phyloP scores from a whole-genome alignment of 2,329 filamentous ascomycete genomes.

The Chaetomiaceae sp. region DNA sequence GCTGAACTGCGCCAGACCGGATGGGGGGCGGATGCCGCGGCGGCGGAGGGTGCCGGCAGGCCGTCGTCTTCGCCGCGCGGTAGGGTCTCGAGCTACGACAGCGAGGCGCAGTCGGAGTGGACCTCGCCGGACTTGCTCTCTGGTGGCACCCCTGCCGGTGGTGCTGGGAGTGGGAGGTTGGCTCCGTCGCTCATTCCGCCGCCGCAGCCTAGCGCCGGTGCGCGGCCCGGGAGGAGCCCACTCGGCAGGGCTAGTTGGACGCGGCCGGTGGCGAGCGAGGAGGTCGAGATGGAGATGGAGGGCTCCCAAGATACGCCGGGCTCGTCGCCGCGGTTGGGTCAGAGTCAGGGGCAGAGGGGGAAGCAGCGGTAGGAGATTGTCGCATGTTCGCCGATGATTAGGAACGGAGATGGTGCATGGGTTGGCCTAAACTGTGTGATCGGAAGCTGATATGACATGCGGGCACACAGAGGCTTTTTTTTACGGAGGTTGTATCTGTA shows the following conservation, averaged over 20 bases:
- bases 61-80: not conserved
- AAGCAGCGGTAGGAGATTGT: constrained; percentile 2
- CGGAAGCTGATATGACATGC: too few species aligned
- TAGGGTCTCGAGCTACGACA: too few species aligned
- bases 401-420: too few species aligned
- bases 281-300: constrained; percentile 28
- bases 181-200: not conserved
- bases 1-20: too few species aligned
- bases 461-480: too few species aligned
- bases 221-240: constrained; percentile 33
- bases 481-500: too few species aligned
- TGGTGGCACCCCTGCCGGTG: not conserved
- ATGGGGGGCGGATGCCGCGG: not conserved
- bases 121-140: not conserved
- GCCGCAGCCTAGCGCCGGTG: not conserved
- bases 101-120: not conserved
- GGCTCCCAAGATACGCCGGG: constrained; percentile 11
- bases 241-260: constrained; percentile 33
- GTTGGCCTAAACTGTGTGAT: too few species aligned
- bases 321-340: too few species aligned
- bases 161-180: not conserved
- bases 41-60: too few species aligned
- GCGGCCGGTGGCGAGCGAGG: constrained; percentile 26
- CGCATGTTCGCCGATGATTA: too few species aligned
- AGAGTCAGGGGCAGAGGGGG: not conserved